phyloP scores from a whole-genome alignment of 148 eudicot species.

The Cornus suecica region DNA sequence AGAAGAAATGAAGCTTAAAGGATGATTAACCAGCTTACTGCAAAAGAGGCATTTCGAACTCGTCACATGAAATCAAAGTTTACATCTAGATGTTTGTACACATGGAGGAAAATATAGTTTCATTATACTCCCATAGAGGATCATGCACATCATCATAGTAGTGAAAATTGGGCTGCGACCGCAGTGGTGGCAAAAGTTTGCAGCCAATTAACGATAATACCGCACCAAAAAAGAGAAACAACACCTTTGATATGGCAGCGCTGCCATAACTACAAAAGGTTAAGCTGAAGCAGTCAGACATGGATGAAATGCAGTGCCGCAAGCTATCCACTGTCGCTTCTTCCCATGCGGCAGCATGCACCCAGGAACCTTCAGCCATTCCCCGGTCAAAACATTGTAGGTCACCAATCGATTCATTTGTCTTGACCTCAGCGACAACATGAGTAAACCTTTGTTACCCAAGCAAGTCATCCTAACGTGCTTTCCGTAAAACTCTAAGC shows the following conservation, averaged over 20 bases:
- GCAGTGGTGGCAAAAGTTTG: conserved; percentile 11
- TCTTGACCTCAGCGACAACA: conserved; percentile 81
- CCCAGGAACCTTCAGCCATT: conserved; percentile 79
- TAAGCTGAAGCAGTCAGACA: conserved; percentile 64
- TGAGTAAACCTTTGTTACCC: conserved; percentile 85
- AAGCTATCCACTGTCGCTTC: conserved; percentile 77
- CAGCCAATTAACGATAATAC: neutral
- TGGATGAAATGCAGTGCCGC: conserved; percentile 86
- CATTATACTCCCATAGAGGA: neutral
- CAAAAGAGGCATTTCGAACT: neutral
- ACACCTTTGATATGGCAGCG: neutral
- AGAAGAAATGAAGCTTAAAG: neutral
- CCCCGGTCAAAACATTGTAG: conserved; percentile 53
- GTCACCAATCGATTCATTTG: conserved; percentile 80
- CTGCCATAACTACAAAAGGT: conserved; percentile 1
- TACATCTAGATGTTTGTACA: conserved; percentile 3
- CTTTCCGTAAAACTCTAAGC: conserved; percentile 99
- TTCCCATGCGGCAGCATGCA: conserved; percentile 57
- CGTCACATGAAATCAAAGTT: neutral
- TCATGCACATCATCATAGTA: neutral
- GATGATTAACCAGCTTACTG: neutral
- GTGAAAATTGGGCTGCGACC: neutral
- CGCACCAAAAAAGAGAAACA: neutral
- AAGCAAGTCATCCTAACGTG: conserved; percentile 85
- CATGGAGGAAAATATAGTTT: neutral